Conservation (phyloP, 352 stramenopile genomes). For the Pilasporangium apinafurcum region DNA sequence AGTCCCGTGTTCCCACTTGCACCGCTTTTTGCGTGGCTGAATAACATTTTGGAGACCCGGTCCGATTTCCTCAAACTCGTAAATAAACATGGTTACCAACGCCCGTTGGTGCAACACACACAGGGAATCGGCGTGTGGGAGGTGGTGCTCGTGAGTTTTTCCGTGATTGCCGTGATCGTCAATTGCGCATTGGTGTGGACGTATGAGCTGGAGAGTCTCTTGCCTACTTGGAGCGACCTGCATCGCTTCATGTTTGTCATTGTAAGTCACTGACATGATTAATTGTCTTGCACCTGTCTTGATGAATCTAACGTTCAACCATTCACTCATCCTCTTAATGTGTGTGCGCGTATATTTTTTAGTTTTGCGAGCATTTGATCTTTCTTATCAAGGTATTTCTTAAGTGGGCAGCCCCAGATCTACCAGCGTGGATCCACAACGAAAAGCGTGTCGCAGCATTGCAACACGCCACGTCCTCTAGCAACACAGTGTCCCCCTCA, state of each 20-base stretch:
- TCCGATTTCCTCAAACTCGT: slow-evolving; percentile 91
- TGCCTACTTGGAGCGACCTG: slow-evolving; percentile 48
- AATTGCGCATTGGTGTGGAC: slow-evolving; percentile 92
- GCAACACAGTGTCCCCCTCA: too few relatives aligned
- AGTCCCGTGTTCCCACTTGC: slow-evolving; percentile 88
- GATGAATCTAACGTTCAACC: not conserved
- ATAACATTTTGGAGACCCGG: slow-evolving; percentile 89
- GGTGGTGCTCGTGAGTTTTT: slow-evolving; percentile 89
- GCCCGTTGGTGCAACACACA: slow-evolving; percentile 84
- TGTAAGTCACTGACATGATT: slow-evolving; percentile 19
- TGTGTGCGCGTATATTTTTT: not conserved
- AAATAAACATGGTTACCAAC: slow-evolving; percentile 79
- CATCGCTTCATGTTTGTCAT: slow-evolving; percentile 61
- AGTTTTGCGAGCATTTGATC: slow-evolving; percentile 47
- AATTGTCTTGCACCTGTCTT: not conserved
- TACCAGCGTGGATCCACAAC: slow-evolving; percentile 36
- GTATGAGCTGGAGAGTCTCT: slow-evolving; percentile 45
- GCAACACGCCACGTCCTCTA: too few relatives aligned
- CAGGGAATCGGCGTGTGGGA: slow-evolving; percentile 92
- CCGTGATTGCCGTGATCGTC: slow-evolving; percentile 88
- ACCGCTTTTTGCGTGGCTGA: slow-evolving; percentile 87
- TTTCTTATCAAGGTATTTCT: slow-evolving; percentile 52
- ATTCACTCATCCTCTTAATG: not conserved
- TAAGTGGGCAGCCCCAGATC: slow-evolving; percentile 41
- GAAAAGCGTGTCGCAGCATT: slow-evolving; percentile 26